Evolutionary conservation across 768 basidiomycete genomes (phyloP).

Genomic region (Leccinum boreale): DNA sequence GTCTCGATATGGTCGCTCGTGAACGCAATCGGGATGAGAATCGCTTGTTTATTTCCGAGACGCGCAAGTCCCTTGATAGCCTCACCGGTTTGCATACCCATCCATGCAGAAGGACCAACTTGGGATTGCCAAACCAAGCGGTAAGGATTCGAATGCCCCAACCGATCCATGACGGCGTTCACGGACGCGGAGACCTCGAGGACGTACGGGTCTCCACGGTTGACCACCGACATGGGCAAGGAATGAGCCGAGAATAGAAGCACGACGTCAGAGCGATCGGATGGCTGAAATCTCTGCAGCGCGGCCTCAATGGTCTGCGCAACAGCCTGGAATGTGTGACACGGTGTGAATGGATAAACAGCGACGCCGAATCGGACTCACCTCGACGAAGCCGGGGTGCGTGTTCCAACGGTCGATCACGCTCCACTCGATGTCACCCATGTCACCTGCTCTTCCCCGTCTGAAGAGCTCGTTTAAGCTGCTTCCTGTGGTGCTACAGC

Average conservation of each 20-base stretch:
- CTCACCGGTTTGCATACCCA: constrained; percentile 94
- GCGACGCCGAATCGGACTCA: constrained; percentile 33
- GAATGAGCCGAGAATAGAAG: constrained; percentile 97
- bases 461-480: constrained; percentile 91
- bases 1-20: constrained; percentile 99
- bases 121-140: constrained; percentile 97
- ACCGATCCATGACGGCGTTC: constrained; percentile 85
- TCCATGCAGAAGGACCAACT: constrained; percentile 97
- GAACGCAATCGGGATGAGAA: constrained; percentile 95
- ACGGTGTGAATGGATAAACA: not conserved
- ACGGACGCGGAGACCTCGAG: constrained; percentile 95
- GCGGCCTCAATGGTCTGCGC: constrained; percentile 85
- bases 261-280: constrained; percentile 69
- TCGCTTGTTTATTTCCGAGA: constrained; percentile 68
- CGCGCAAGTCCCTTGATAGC: constrained; percentile 85
- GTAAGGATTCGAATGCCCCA: constrained; percentile 79
- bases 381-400: constrained; percentile 92
- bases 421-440: constrained; percentile 84
- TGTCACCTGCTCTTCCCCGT: constrained; percentile 56
- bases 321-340: constrained; percentile 59
- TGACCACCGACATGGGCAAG: constrained; percentile 95
- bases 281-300: constrained; percentile 71
- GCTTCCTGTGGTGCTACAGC: constrained; percentile 97
- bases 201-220: constrained; percentile 97
- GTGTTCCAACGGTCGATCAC: constrained; percentile 98